A percentile compares a stretch with the other conserved stretches of the same genome.
These are phyloP conservation scores for Penicillium sp. DNA, from an alignment of 2,329 filamentous ascomycete species.

Conservation along the genomic window DNA sequence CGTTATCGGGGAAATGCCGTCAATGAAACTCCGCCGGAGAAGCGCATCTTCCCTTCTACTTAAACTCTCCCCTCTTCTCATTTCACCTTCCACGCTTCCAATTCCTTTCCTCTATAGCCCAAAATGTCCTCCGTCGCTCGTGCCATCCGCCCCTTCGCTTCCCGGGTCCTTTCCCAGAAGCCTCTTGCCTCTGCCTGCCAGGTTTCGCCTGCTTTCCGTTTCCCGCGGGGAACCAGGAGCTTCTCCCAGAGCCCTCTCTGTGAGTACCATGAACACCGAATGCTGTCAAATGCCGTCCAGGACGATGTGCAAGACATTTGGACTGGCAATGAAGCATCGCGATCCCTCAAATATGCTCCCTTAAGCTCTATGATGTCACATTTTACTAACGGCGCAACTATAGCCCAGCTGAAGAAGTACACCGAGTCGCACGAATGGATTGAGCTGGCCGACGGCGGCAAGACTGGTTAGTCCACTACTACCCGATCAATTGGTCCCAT, in stretches of 20 bases:
- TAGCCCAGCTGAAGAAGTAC: conserved; percentile 68
- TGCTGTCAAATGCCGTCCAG: background rate
- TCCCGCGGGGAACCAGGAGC: conserved; percentile 42
- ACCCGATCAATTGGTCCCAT: background rate
- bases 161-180: conserved; percentile 36
- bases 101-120: conserved; percentile 2
- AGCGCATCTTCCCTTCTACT: conserved; percentile 25
- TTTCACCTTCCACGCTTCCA: conserved; percentile 7
- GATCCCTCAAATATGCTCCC: background rate
- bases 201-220: conserved; percentile 34
- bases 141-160: conserved; percentile 35
- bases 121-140: conserved; percentile 39
- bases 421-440: conserved; percentile 99
- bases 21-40: conserved; percentile 24
- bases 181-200: conserved; percentile 30
- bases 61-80: conserved; percentile 25
- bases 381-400: conserved; percentile 21
- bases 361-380: conserved; percentile 8
- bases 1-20: conserved; percentile 21
- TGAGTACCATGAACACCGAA: conserved; percentile 19
- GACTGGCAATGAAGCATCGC: conserved; percentile 8
- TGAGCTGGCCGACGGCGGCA: conserved; percentile 78
- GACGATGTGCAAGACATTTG: background rate
- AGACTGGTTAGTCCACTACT: conserved; percentile 55
- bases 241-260: conserved; percentile 43